Evolutionary conservation across 805 yeast genomes (phyloP).

Genomic region (Candida coquimbonensis): DNA sequence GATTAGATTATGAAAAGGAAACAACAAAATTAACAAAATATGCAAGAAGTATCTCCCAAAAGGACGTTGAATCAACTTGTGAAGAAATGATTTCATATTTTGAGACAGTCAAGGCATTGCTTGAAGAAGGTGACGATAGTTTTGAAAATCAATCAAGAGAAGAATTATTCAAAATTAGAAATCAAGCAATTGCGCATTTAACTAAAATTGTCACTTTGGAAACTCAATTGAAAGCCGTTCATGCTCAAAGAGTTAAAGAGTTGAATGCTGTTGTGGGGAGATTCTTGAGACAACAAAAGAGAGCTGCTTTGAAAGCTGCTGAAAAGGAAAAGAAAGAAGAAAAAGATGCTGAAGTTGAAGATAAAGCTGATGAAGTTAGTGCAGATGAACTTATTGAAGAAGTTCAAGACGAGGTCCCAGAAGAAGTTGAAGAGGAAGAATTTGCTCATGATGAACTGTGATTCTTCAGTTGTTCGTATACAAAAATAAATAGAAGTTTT

Average conservation of each 20-base stretch:
- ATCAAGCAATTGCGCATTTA: conserved; percentile 19
- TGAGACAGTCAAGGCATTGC: conserved; percentile 22
- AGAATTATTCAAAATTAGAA: conserved; percentile 25
- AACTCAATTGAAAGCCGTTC: conserved; percentile 14
- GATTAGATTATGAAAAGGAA: conserved; percentile 47
- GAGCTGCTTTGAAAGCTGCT: conserved; percentile 14
- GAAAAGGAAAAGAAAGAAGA: conserved; percentile 4
- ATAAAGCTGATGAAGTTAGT: background rate
- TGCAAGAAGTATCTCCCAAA: conserved; percentile 22
- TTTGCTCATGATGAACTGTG: conserved; percentile 1
- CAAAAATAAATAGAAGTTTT: too few species aligned
- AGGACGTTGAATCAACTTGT: conserved; percentile 23
- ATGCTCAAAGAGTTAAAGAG: conserved; percentile 27
- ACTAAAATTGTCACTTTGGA: conserved; percentile 13
- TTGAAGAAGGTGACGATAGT: conserved; percentile 9
- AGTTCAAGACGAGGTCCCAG: background rate
- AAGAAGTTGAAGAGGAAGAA: background rate
- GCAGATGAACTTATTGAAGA: background rate
- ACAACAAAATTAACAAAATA: conserved; percentile 34
- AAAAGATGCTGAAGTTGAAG: background rate
- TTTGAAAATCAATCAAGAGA: conserved; percentile 22
- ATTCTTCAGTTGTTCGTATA: background rate
- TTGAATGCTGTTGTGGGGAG: conserved; percentile 9
- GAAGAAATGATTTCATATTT: conserved; percentile 23
- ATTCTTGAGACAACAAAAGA: conserved; percentile 2